Percentiles rank a stretch among this genome's conserved stretches.
These are phyloP conservation scores for Vitis cinerea DNA, from an alignment of 164 flowering plant genomes.

Conservation along the genomic window DNA sequence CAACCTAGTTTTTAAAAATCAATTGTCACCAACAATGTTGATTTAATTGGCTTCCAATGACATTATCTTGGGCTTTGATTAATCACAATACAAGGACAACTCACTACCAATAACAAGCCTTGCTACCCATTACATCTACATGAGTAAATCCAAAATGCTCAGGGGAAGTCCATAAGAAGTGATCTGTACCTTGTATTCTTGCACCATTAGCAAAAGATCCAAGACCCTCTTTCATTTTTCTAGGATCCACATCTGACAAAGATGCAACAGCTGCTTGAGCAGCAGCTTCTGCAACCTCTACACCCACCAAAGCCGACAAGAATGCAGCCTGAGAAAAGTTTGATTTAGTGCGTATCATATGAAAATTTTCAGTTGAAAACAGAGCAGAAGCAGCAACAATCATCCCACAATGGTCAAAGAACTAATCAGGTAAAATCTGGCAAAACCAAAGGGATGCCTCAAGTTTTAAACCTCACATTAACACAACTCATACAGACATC, in stretches of 20 bases:
- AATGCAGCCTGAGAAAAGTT: constrained; percentile 71
- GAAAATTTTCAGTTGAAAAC: no score
- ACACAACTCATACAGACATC: no score
- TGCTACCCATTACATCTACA: neutral
- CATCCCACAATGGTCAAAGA: neutral
- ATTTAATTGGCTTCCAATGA: no score
- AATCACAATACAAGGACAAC: no score
- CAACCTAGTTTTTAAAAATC: no score
- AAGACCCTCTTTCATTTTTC: constrained; percentile 15
- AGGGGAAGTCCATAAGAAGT: neutral
- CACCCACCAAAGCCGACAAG: constrained; percentile 82
- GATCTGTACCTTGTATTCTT: constrained; percentile 38
- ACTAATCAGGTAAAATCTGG: no score
- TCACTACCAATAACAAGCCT: no score
- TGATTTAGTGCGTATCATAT: no score
- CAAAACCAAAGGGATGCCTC: no score
- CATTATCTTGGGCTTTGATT: no score
- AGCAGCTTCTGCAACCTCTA: constrained; percentile 76
- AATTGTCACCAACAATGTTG: no score
- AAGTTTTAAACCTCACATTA: no score
- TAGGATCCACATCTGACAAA: constrained; percentile 39
- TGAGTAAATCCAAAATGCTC: neutral
- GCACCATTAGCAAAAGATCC: constrained; percentile 19
- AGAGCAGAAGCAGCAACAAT: neutral
- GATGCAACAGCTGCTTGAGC: constrained; percentile 78